A percentile compares a stretch with the other conserved stretches of the same genome.
Conservation (phyloP, 2,329 filamentous ascomycete species). For the Xylaria sp. region DNA sequence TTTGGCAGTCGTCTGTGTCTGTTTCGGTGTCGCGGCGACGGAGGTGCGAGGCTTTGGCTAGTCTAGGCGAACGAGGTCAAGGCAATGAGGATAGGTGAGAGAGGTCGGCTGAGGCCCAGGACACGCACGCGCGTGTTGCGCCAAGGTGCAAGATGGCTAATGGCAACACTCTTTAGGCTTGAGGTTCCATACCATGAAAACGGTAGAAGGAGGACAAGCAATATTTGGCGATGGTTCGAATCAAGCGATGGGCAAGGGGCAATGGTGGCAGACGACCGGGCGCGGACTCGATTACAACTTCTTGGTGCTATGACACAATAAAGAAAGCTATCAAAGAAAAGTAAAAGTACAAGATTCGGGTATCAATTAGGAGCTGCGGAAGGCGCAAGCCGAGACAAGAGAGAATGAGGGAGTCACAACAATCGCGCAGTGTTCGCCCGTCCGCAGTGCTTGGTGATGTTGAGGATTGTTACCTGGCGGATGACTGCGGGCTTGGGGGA, state of each 20-base stretch:
- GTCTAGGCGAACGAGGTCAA: not conserved
- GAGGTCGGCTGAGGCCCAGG: conserved; percentile 14
- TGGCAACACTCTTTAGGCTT: conserved; percentile 7
- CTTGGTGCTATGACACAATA: conserved; percentile 3
- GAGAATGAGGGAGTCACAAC: not conserved
- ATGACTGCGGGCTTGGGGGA: not conserved
- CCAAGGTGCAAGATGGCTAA: conserved; percentile 18
- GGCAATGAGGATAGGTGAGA: not conserved
- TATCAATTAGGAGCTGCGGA: not conserved
- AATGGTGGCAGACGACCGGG: not conserved
- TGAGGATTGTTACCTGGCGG: not conserved
- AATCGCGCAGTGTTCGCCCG: conserved; percentile 2
- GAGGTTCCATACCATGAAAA: conserved; percentile 16
- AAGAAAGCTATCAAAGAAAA: conserved; percentile 5
- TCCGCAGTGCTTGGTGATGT: not conserved
- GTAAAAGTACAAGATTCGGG: not conserved
- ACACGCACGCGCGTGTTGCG: conserved; percentile 20
- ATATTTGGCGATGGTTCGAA: not conserved
- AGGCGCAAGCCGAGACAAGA: not conserved
- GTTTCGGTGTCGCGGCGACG: not conserved
- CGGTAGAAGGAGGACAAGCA: not conserved
- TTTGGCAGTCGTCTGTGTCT: not conserved
- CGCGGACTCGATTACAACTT: not conserved
- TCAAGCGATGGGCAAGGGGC: not conserved
- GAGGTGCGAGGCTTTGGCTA: not conserved